These are phyloP conservation scores for Fusarium begoniae DNA, from an alignment of 2,329 filamentous ascomycete species.

Conservation along the genomic window DNA sequence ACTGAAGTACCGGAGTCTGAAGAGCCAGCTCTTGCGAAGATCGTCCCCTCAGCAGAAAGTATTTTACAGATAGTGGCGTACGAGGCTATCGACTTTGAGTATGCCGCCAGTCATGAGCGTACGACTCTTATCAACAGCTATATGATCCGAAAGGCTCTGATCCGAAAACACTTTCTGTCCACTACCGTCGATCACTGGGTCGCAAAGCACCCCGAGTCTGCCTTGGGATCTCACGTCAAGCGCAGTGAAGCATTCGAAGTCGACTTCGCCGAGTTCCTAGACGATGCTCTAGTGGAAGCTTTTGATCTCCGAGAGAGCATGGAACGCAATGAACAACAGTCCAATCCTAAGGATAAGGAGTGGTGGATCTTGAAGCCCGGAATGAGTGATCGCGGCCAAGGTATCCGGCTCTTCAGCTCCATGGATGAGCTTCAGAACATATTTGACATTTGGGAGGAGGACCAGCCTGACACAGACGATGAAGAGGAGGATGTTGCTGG, in stretches of 20 bases:
- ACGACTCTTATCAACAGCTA: constrained; percentile 85
- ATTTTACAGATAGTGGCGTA: constrained; percentile 86
- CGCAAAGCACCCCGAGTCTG: constrained; percentile 79
- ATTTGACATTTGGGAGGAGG: constrained; percentile 90
- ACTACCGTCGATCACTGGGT: constrained; percentile 86
- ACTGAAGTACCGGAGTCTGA: constrained; percentile 49
- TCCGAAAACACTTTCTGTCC: constrained; percentile 93
- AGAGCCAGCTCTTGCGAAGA: constrained; percentile 47
- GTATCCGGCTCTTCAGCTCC: constrained; percentile 87
- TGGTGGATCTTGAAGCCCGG: constrained; percentile 99
- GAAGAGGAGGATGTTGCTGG: constrained; percentile 60
- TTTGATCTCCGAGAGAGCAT: constrained; percentile 87
- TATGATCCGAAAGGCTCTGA: constrained; percentile 94
- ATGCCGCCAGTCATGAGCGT: constrained; percentile 68
- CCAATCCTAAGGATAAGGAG: constrained; percentile 60
- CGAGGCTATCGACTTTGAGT: constrained; percentile 86
- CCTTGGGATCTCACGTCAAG: constrained; percentile 76
- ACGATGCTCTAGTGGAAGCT: constrained; percentile 89
- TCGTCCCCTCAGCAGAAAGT: constrained; percentile 52
- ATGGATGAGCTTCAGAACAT: constrained; percentile 86
- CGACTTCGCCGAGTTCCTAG: constrained; percentile 95
- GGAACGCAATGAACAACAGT: constrained; percentile 64
- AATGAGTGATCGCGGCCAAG: constrained; percentile 96
- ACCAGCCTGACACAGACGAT: constrained; percentile 70
- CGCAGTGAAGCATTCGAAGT: constrained; percentile 88